phyloP scores from a whole-genome alignment of 2,329 filamentous ascomycete species.

The Dothistroma septosporum region DNA sequence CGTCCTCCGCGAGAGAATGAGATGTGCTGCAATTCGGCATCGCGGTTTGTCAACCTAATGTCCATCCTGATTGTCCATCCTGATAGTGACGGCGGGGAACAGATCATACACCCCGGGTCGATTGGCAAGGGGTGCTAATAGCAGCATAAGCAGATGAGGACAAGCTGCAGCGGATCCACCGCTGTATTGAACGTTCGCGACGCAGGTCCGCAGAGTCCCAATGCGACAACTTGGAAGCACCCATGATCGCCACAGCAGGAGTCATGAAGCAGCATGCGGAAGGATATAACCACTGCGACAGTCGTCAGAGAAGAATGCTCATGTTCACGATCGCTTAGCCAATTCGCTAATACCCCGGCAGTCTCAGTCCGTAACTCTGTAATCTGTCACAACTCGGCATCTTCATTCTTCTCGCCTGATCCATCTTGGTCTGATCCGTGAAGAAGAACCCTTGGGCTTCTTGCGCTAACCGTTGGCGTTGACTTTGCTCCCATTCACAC shows the following conservation, averaged over 20 bases:
- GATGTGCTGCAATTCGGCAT: too few relatives aligned
- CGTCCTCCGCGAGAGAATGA: too few relatives aligned
- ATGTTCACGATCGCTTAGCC: background rate
- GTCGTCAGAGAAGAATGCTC: background rate
- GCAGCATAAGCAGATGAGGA: too few relatives aligned
- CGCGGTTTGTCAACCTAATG: too few relatives aligned
- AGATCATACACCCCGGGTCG: too few relatives aligned
- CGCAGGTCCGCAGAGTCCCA: too few relatives aligned
- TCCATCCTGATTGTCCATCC: too few relatives aligned
- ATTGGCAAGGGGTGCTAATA: too few relatives aligned
- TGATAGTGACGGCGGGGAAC: too few relatives aligned
- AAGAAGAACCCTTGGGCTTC: conserved; percentile 86
- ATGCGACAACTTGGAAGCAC: too few relatives aligned
- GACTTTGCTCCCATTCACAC: conserved; percentile 69
- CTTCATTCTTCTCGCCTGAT: conserved; percentile 60
- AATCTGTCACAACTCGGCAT: conserved; percentile 58
- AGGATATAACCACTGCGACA: background rate
- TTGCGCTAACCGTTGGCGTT: conserved; percentile 64
- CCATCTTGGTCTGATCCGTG: conserved; percentile 74
- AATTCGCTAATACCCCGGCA: conserved; percentile 16
- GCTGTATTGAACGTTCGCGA: too few relatives aligned
- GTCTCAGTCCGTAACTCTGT: conserved; percentile 45
- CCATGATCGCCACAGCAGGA: background rate
- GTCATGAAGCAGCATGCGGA: background rate
- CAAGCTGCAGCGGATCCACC: too few relatives aligned